Percentiles rank a stretch among this genome's conserved stretches.
Conservation (phyloP, 805 yeast species). For the Candida quercuum region DNA sequence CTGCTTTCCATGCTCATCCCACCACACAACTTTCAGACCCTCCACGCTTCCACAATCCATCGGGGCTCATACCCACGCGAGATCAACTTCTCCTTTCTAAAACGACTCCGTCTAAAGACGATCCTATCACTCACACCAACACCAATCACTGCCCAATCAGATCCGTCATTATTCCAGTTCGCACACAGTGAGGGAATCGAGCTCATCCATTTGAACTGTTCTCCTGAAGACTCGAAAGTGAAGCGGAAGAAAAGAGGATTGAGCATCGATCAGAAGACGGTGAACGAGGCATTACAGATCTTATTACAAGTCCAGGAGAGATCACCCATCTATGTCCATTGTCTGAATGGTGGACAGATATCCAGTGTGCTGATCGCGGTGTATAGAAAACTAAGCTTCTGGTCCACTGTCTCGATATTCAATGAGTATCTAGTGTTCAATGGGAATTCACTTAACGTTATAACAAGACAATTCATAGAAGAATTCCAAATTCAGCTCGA, state of each 20-base stretch:
- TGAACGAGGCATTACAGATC: conserved; percentile 52
- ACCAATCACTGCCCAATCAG: conserved; percentile 53
- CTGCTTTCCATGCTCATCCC: conserved; percentile 45
- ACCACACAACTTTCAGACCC: conserved; percentile 71
- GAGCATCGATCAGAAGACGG: conserved; percentile 65
- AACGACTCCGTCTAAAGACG: conserved; percentile 59
- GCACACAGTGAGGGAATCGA: conserved; percentile 49
- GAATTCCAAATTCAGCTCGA: conserved; percentile 62
- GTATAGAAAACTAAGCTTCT: conserved; percentile 70
- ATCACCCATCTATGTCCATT: conserved; percentile 78
- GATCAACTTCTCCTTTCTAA: conserved; percentile 62
- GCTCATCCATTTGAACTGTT: conserved; percentile 63
- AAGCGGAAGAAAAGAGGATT: conserved; percentile 81
- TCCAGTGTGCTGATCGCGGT: conserved; percentile 85
- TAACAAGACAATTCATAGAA: conserved; percentile 81
- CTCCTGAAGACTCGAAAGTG: conserved; percentile 38
- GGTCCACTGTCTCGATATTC: conserved; percentile 86
- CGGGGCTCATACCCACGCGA: conserved; percentile 87
- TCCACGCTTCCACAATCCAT: conserved; percentile 57
- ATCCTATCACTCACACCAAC: conserved; percentile 78
- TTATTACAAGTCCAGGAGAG: conserved; percentile 47
- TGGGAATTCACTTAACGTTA: conserved; percentile 71
- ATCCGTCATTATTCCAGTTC: conserved; percentile 45
- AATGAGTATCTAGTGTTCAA: conserved; percentile 72
- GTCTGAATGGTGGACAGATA: conserved; percentile 85